A percentile compares a stretch with the other conserved stretches of the same genome.
phyloP scores from a whole-genome alignment of 345 rosid genomes.

The Laguncularia racemosa region DNA sequence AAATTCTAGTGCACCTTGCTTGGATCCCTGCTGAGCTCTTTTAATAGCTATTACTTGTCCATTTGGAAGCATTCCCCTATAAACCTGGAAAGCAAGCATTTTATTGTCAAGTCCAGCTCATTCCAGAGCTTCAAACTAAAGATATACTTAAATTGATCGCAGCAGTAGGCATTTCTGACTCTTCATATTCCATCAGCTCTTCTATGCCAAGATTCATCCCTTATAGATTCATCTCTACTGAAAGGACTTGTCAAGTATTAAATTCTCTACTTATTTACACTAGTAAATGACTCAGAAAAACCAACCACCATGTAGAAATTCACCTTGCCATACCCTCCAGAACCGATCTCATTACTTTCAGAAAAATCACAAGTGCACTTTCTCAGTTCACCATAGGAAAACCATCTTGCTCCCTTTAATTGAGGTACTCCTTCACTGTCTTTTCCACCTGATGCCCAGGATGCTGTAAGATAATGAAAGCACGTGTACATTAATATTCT shows the following conservation, averaged over 20 bases:
- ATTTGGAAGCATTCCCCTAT: slow-evolving; percentile 71
- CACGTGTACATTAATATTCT: neutral
- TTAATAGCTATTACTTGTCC: slow-evolving; percentile 77
- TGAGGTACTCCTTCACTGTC: slow-evolving; percentile 87
- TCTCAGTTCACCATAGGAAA: slow-evolving; percentile 87
- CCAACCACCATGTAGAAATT: neutral
- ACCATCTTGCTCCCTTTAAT: slow-evolving; percentile 94
- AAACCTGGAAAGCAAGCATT: slow-evolving; percentile 40
- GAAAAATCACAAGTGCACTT: slow-evolving; percentile 71
- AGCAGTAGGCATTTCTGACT: no score
- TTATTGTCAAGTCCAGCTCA: no score
- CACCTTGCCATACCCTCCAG: slow-evolving; percentile 96
- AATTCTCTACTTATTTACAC: neutral
- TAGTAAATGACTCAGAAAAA: neutral
- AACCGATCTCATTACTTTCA: slow-evolving; percentile 68
- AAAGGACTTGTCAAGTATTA: no score
- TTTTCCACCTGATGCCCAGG: slow-evolving; percentile 86
- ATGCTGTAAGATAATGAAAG: slow-evolving; percentile 36
- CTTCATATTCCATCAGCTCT: no score
- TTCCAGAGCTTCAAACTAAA: no score
- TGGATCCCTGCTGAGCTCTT: slow-evolving; percentile 88
- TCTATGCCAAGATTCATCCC: no score
- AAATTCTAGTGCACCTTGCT: slow-evolving; percentile 92
- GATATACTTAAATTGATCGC: no score
- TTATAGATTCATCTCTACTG: no score